phyloP scores from a whole-genome alignment of 768 basidiomycete species.

The Kondoa subrosea region DNA sequence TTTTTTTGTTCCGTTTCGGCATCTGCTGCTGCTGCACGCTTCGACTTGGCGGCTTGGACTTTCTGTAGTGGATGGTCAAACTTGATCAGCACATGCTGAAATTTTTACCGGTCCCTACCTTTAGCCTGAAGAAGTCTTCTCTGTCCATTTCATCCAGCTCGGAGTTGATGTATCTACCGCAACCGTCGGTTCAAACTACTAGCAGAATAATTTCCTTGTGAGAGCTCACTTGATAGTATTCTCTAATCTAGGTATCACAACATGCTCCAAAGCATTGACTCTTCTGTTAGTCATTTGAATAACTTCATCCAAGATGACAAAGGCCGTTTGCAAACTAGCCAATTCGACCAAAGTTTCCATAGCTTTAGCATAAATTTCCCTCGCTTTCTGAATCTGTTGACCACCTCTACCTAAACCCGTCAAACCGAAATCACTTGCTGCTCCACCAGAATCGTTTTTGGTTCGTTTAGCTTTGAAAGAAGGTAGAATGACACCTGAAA shows the following conservation, averaged over 20 bases:
- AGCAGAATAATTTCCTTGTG: neutral
- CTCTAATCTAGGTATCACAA: slow-evolving; percentile 83
- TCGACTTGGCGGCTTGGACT: slow-evolving; percentile 28
- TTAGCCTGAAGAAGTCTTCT: slow-evolving; percentile 50
- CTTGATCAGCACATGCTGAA: neutral
- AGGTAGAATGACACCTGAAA: slow-evolving; percentile 87
- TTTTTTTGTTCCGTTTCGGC: slow-evolving; percentile 20
- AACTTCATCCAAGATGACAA: slow-evolving; percentile 95
- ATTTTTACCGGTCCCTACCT: slow-evolving; percentile 29
- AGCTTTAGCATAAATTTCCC: slow-evolving; percentile 94
- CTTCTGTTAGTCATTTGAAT: slow-evolving; percentile 97
- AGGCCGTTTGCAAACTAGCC: slow-evolving; percentile 87
- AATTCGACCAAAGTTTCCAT: slow-evolving; percentile 93
- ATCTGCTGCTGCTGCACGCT: slow-evolving; percentile 24
- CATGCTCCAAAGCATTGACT: slow-evolving; percentile 95
- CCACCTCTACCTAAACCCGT: slow-evolving; percentile 94
- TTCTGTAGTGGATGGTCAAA: slow-evolving; percentile 23
- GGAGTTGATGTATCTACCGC: slow-evolving; percentile 59
- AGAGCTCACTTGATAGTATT: slow-evolving; percentile 61
- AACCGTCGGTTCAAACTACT: no score
- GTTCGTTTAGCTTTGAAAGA: slow-evolving; percentile 78
- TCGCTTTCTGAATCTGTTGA: slow-evolving; percentile 83
- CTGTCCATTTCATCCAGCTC: slow-evolving; percentile 97
- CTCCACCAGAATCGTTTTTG: slow-evolving; percentile 44
- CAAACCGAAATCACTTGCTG: slow-evolving; percentile 55